These are phyloP conservation scores for Scedosporium minutisporum DNA, from an alignment of 2,329 filamentous ascomycete genomes.

Conservation along the genomic window DNA sequence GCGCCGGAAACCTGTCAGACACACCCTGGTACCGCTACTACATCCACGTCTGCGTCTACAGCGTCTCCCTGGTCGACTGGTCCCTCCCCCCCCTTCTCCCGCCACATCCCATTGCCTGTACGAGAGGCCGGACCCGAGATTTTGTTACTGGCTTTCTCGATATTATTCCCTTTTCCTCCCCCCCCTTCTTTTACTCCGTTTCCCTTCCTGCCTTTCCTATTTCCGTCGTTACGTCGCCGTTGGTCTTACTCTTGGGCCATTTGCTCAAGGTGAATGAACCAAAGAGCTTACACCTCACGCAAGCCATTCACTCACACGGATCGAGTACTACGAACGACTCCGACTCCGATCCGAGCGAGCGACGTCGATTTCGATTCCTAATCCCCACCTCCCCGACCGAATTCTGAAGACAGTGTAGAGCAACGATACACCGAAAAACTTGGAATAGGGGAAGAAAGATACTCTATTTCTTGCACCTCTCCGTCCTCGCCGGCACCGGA, in stretches of 20 bases:
- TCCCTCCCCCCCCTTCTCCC: not conserved
- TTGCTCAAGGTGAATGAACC: not conserved
- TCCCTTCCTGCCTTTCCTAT: slow-evolving; percentile 5
- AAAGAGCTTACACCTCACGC: not conserved
- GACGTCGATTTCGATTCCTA: not conserved
- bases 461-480: not conserved
- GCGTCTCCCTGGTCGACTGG: not conserved
- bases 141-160: not conserved
- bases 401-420: not conserved
- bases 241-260: not conserved
- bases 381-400: not conserved
- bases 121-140: not conserved
- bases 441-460: not conserved
- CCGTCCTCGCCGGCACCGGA: not conserved
- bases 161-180: slow-evolving; percentile 4
- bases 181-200: not conserved
- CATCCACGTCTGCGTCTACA: slow-evolving; percentile 4
- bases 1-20: slow-evolving; percentile 4
- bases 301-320: not conserved
- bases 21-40: slow-evolving; percentile 5
- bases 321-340: not conserved
- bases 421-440: slow-evolving; percentile 2
- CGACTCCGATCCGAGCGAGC: not conserved
- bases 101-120: not conserved
- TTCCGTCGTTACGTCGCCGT: slow-evolving; percentile 2